Evolutionary conservation across 2,329 filamentous ascomycete species (phyloP).

Genomic region (Sarocladium brachiariae): DNA sequence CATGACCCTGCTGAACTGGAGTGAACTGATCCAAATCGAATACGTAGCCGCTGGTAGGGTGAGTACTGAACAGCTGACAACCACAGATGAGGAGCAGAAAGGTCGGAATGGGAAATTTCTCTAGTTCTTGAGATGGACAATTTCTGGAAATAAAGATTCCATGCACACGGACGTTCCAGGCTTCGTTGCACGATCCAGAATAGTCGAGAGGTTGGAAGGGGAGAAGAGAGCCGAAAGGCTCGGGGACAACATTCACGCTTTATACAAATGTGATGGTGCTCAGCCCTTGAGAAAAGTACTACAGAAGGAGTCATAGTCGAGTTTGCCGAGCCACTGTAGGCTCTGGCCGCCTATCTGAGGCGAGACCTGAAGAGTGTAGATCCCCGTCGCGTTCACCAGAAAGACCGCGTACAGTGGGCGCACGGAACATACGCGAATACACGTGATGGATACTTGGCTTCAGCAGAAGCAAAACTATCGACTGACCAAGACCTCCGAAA

Average conservation of each 20-base stretch:
- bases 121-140: too few relatives aligned
- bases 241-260: neutral
- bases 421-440: constrained; percentile 11
- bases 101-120: too few relatives aligned
- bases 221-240: neutral
- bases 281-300: neutral
- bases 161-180: too few relatives aligned
- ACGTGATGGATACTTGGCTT: too few relatives aligned
- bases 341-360: neutral
- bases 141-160: too few relatives aligned
- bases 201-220: too few relatives aligned
- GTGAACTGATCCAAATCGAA: neutral
- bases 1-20: constrained; percentile 10
- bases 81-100: too few relatives aligned
- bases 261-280: neutral
- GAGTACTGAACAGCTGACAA: too few relatives aligned
- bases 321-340: neutral
- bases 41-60: too few relatives aligned
- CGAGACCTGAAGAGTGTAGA: neutral
- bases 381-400: neutral
- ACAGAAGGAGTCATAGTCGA: neutral
- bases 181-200: too few relatives aligned
- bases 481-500: too few relatives aligned
- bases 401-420: constrained; percentile 11
- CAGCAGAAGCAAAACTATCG: neutral